phyloP scores from a whole-genome alignment of 2,329 filamentous ascomycete species.

The Diaporthe australafricana region DNA sequence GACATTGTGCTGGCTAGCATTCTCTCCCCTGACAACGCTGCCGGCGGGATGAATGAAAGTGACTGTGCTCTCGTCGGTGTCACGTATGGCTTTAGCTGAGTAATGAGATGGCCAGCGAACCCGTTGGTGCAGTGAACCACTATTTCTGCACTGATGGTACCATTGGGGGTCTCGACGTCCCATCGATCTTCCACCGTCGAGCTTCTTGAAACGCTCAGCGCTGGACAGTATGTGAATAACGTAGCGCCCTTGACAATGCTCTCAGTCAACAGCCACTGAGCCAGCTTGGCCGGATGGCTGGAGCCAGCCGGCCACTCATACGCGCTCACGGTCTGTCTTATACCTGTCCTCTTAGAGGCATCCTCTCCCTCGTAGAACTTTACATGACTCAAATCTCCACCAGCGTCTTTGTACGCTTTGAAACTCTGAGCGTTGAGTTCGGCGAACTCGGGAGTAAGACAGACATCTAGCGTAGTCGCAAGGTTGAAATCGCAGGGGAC shows the following conservation, averaged over 20 bases:
- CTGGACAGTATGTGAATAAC: conserved; percentile 58
- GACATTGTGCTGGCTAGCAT: conserved; percentile 55
- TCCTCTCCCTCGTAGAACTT: conserved; percentile 53
- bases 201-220: conserved; percentile 43
- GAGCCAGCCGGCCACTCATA: conserved; percentile 64
- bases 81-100: conserved; percentile 49
- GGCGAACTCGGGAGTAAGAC: conserved; percentile 59
- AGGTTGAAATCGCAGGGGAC: conserved; percentile 59
- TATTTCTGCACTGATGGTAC: conserved; percentile 43
- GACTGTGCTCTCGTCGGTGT: conserved; percentile 58
- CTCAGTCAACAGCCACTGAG: conserved; percentile 57
- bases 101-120: conserved; percentile 50
- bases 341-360: conserved; percentile 50
- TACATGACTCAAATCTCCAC: conserved; percentile 57
- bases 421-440: conserved; percentile 55
- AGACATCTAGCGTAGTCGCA: conserved; percentile 60
- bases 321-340: conserved; percentile 53
- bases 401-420: conserved; percentile 52
- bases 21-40: conserved; percentile 48
- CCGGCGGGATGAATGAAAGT: conserved; percentile 54
- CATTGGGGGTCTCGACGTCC: conserved; percentile 50
- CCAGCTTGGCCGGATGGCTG: conserved; percentile 60
- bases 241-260: conserved; percentile 51
- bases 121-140: conserved; percentile 56
- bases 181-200: conserved; percentile 41